Conservation (phyloP, 768 basidiomycete species). For the Pholiota conissans region DNA sequence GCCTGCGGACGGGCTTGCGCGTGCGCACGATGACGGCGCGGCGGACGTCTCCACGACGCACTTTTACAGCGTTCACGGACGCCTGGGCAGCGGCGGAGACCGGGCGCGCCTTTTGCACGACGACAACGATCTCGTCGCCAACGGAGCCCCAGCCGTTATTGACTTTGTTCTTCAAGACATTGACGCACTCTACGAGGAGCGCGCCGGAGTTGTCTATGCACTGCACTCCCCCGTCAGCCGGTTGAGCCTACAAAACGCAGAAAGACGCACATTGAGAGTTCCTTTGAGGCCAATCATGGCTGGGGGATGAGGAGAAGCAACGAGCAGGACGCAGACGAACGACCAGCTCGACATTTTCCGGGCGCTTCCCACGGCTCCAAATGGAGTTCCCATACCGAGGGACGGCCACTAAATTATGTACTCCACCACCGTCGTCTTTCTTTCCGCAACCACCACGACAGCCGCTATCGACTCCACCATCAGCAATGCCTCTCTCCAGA, state of each 20-base stretch:
- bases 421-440: constrained; percentile 14
- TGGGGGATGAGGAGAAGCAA: constrained; percentile 13
- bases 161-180: constrained; percentile 93
- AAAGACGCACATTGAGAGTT: constrained; percentile 72
- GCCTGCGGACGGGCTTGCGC: constrained; percentile 79
- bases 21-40: constrained; percentile 94
- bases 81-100: constrained; percentile 64
- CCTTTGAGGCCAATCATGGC: constrained; percentile 94
- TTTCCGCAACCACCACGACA: constrained; percentile 19
- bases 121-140: constrained; percentile 95
- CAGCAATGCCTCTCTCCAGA: constrained; percentile 64
- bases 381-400: constrained; percentile 12
- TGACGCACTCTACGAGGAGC: constrained; percentile 92
- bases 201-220: constrained; percentile 98
- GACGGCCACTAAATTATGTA: constrained; percentile 1
- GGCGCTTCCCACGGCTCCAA: constrained; percentile 27
- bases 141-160: constrained; percentile 92
- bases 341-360: constrained; percentile 11
- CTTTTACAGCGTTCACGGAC: constrained; percentile 82
- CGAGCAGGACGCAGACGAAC: constrained; percentile 7
- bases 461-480: constrained; percentile 1
- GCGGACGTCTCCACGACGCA: constrained; percentile 91
- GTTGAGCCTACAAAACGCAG: constrained; percentile 18
- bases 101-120: constrained; percentile 89
- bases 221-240: constrained; percentile 32